These are phyloP conservation scores for Bipolaris victoriae DNA, from an alignment of 2,329 filamentous ascomycete species.

Conservation along the genomic window DNA sequence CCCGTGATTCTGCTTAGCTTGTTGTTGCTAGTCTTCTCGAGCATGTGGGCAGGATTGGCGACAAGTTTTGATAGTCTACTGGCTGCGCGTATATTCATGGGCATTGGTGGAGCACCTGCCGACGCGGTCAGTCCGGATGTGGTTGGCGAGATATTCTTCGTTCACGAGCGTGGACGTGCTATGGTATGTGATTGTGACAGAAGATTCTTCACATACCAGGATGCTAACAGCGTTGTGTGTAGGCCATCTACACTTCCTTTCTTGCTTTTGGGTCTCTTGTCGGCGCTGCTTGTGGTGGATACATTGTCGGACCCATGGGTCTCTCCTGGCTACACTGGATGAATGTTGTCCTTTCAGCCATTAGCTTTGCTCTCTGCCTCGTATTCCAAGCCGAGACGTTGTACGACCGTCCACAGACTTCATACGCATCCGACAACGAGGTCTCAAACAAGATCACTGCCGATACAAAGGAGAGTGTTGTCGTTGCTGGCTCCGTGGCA, in stretches of 20 bases:
- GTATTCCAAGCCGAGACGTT: constrained; percentile 51
- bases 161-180: constrained; percentile 51
- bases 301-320: constrained; percentile 47
- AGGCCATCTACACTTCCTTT: constrained; percentile 53
- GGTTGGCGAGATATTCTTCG: constrained; percentile 52
- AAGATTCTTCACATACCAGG: too few species aligned
- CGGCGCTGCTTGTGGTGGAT: constrained; percentile 50
- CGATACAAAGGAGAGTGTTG: constrained; percentile 27
- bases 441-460: constrained; percentile 20
- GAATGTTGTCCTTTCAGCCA: constrained; percentile 46
- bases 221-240: not conserved
- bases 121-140: constrained; percentile 52
- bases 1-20: constrained; percentile 48
- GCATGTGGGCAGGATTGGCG: constrained; percentile 52
- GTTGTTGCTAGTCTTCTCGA: constrained; percentile 41
- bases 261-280: constrained; percentile 48
- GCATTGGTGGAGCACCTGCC: constrained; percentile 45
- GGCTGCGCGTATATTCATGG: constrained; percentile 49
- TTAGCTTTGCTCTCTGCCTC: constrained; percentile 42
- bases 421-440: constrained; percentile 19
- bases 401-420: constrained; percentile 41
- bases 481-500: constrained; percentile 11
- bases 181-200: constrained; percentile 36
- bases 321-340: constrained; percentile 52
- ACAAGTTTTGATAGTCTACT: constrained; percentile 46